phyloP scores from a whole-genome alignment of 805 yeast genomes.

The Candida pseudoglaebosa region DNA sequence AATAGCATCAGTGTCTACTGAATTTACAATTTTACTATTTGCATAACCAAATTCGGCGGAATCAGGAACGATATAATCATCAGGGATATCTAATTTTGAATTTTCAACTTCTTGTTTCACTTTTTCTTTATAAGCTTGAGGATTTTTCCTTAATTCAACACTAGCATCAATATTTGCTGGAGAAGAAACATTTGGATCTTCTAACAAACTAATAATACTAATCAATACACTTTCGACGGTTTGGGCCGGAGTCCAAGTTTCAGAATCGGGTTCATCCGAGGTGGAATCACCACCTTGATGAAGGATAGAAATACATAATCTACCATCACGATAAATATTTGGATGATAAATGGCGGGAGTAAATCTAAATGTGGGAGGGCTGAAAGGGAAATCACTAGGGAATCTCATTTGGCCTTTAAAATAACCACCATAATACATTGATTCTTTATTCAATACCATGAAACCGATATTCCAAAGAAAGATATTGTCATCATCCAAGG shows the following conservation, averaged over 20 bases:
- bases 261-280: slow-evolving; percentile 87
- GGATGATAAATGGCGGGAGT: slow-evolving; percentile 94
- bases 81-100: slow-evolving; percentile 82
- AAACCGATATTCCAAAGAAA: slow-evolving; percentile 81
- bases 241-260: slow-evolving; percentile 93
- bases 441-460: slow-evolving; percentile 85
- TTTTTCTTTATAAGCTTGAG: slow-evolving; percentile 67
- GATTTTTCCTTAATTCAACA: slow-evolving; percentile 80
- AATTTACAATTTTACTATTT: slow-evolving; percentile 26
- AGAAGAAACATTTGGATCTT: slow-evolving; percentile 88
- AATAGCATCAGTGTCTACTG: slow-evolving; percentile 53
- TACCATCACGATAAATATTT: slow-evolving; percentile 89
- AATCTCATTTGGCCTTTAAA: slow-evolving; percentile 92
- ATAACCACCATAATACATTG: slow-evolving; percentile 91
- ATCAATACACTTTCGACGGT: slow-evolving; percentile 88
- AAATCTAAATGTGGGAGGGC: slow-evolving; percentile 91
- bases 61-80: slow-evolving; percentile 78
- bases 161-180: slow-evolving; percentile 98
- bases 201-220: slow-evolving; percentile 83
- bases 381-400: slow-evolving; percentile 85
- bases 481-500: slow-evolving; percentile 53
- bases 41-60: slow-evolving; percentile 47
- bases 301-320: slow-evolving; percentile 86
- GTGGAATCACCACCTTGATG: slow-evolving; percentile 91
- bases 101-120: slow-evolving; percentile 80